Evolutionary conservation across 495 filamentous ascomycete species (phyloP).

Genomic region (Acidomyces sp.): DNA sequence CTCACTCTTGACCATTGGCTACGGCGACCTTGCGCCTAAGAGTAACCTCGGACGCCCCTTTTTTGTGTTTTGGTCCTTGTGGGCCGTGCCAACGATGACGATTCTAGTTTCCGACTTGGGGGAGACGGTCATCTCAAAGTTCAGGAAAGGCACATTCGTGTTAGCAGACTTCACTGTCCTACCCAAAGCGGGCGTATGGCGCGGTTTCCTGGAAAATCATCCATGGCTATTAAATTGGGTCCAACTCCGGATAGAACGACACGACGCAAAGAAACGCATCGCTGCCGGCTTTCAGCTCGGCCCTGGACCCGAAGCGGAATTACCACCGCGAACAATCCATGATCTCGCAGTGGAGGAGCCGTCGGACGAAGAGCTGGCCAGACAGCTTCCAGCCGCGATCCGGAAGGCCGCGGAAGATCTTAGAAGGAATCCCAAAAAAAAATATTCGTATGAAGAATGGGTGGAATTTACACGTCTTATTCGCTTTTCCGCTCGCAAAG

Average conservation of each 20-base stretch:
- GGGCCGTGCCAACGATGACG: conserved; percentile 57
- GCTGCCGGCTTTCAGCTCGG: conserved; percentile 34
- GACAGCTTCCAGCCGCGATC: conserved; percentile 43
- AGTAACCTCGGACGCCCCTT: conserved; percentile 32
- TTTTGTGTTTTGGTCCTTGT: conserved; percentile 36
- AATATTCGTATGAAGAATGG: conserved; percentile 53
- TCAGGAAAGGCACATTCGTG: conserved; percentile 40
- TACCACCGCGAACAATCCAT: conserved; percentile 30
- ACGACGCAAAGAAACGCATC: conserved; percentile 32
- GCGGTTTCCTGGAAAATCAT: conserved; percentile 29
- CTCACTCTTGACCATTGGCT: conserved; percentile 31
- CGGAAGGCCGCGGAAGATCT: conserved; percentile 38
- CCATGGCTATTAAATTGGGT: conserved; percentile 34
- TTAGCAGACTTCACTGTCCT: conserved; percentile 48
- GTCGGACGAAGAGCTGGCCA: conserved; percentile 33
- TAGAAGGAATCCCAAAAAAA: conserved; percentile 25
- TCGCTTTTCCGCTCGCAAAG: conserved; percentile 35
- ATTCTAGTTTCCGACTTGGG: conserved; percentile 52
- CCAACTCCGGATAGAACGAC: conserved; percentile 21
- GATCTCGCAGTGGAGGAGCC: conserved; percentile 31
- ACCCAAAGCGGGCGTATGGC: conserved; percentile 40
- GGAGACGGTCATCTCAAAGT: conserved; percentile 44
- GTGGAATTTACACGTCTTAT: conserved; percentile 48
- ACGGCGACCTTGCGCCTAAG: conserved; percentile 32
- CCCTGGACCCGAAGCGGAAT: conserved; percentile 2